Percentiles rank a stretch among this genome's conserved stretches.
These are phyloP conservation scores for Lentithecium fluviatile DNA, from an alignment of 495 filamentous ascomycete species.

Conservation along the genomic window DNA sequence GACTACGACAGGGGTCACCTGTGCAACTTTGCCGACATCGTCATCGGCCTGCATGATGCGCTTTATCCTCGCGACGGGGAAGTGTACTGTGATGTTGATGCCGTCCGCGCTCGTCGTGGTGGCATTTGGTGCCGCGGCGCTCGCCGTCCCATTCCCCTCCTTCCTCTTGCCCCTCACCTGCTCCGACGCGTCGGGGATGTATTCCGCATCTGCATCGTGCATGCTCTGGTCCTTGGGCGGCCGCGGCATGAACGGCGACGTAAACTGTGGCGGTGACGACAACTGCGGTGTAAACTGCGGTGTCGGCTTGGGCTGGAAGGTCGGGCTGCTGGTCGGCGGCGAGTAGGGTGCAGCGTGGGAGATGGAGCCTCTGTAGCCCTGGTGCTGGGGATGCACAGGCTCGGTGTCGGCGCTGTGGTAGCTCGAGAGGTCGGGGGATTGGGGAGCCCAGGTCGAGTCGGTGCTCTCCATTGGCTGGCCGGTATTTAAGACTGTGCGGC, in stretches of 20 bases:
- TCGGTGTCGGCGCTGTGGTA: constrained; percentile 32
- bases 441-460: constrained; percentile 39
- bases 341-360: constrained; percentile 32
- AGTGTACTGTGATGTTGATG: constrained; percentile 87
- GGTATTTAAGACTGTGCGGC: constrained; percentile 5
- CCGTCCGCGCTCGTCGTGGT: constrained; percentile 15
- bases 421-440: constrained; percentile 41
- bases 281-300: not conserved
- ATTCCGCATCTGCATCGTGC: constrained; percentile 27
- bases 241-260: constrained; percentile 22
- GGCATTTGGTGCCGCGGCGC: constrained; percentile 17
- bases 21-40: constrained; percentile 97
- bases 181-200: constrained; percentile 26
- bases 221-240: constrained; percentile 26
- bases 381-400: constrained; percentile 38
- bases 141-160: constrained; percentile 28
- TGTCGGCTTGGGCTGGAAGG: constrained; percentile 3
- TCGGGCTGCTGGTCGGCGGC: constrained; percentile 24
- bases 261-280: no score
- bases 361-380: constrained; percentile 38
- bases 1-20: constrained; percentile 91
- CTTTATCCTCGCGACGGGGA: constrained; percentile 97
- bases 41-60: constrained; percentile 99
- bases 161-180: constrained; percentile 19
- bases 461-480: constrained; percentile 34